phyloP scores from a whole-genome alignment of 208 protist species.

The Novymonas esmeraldas region DNA sequence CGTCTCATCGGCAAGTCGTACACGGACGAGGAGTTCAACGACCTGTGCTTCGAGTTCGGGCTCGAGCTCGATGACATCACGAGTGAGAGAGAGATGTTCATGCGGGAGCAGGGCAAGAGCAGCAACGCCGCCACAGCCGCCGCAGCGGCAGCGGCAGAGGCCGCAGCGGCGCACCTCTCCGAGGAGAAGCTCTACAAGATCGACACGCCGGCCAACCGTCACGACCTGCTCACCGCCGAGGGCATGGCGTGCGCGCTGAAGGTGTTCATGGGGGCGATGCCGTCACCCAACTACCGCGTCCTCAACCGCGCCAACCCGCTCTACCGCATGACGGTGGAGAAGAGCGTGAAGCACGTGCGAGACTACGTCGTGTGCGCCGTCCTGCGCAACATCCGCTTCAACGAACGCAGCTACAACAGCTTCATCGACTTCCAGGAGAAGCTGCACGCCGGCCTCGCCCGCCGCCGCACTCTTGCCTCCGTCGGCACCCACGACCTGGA shows the following conservation, averaged over 20 bases:
- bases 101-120: constrained; percentile 85
- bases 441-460: constrained; percentile 98
- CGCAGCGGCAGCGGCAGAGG: constrained; percentile 11
- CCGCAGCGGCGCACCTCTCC: constrained; percentile 70
- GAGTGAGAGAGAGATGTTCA: constrained; percentile 93
- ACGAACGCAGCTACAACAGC: constrained; percentile 92
- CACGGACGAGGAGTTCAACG: constrained; percentile 95
- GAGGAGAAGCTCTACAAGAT: constrained; percentile 97
- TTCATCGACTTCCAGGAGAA: constrained; percentile 99
- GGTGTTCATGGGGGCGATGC: constrained; percentile 86
- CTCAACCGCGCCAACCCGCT: constrained; percentile 63
- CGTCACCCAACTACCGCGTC: constrained; percentile 73
- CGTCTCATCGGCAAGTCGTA: constrained; percentile 77
- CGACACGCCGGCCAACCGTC: constrained; percentile 98
- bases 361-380: constrained; percentile 98
- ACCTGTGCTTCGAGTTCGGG: constrained; percentile 98
- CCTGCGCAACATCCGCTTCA: constrained; percentile 96
- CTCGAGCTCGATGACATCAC: constrained; percentile 99
- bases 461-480: constrained; percentile 97
- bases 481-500: constrained; percentile 99
- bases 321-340: constrained; percentile 86
- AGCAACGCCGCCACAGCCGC: constrained; percentile 19
- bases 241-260: constrained; percentile 85
- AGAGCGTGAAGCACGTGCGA: constrained; percentile 86
- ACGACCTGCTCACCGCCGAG: constrained; percentile 98